These are phyloP conservation scores for Cyberlindnera lachancei DNA, from an alignment of 805 yeast genomes.

Conservation along the genomic window DNA sequence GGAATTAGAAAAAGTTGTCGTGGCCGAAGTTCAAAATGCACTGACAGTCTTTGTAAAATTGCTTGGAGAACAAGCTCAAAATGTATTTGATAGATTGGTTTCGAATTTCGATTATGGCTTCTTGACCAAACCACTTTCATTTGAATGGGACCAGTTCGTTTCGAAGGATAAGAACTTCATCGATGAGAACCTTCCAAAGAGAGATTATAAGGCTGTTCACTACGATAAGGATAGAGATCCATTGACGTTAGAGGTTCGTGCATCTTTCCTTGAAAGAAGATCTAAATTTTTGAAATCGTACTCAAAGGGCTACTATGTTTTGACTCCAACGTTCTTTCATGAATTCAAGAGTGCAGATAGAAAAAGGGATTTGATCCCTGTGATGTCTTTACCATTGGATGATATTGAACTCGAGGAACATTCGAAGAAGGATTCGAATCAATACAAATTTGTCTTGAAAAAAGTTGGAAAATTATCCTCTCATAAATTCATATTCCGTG, in stretches of 20 bases:
- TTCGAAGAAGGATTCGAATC: conserved; percentile 58
- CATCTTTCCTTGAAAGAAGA: conserved; percentile 81
- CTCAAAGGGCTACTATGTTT: conserved; percentile 82
- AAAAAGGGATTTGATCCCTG: conserved; percentile 72
- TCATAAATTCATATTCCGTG: conserved; percentile 92
- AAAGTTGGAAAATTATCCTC: conserved; percentile 70
- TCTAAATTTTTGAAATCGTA: conserved; percentile 90
- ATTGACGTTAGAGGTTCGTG: conserved; percentile 57
- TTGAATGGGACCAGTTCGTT: conserved; percentile 87
- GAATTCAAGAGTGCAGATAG: conserved; percentile 84
- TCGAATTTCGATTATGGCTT: conserved; percentile 64
- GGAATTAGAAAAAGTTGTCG: conserved; percentile 83
- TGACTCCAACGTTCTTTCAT: conserved; percentile 82
- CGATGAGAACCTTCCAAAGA: conserved; percentile 51
- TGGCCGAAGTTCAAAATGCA: conserved; percentile 78
- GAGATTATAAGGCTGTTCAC: conserved; percentile 51
- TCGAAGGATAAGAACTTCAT: conserved; percentile 65
- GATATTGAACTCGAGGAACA: conserved; percentile 81
- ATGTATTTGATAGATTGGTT: conserved; percentile 57
- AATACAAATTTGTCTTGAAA: conserved; percentile 74
- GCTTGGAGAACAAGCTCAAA: conserved; percentile 65
- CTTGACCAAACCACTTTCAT: conserved; percentile 66
- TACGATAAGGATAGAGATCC: conserved; percentile 69
- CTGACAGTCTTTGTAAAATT: conserved; percentile 64
- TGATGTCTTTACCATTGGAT: conserved; percentile 72